These are phyloP conservation scores for Cicer cuneatum DNA, from an alignment of 306 rosid species.

Conservation along the genomic window DNA sequence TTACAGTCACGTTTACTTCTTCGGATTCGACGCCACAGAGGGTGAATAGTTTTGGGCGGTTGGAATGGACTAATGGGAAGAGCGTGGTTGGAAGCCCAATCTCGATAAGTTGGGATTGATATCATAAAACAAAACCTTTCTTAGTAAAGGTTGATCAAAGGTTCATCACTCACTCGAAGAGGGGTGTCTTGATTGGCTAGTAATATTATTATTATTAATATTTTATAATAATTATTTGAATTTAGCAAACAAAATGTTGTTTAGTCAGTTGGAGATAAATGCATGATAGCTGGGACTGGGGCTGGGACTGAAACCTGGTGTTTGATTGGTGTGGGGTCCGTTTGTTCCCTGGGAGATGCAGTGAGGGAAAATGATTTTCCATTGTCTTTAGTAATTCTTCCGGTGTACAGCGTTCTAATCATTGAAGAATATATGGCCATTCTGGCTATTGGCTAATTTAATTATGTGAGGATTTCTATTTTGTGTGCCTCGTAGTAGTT, in stretches of 20 bases:
- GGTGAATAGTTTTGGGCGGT: conserved; percentile 55
- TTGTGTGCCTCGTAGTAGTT: neutral
- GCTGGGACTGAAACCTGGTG: conserved; percentile 3
- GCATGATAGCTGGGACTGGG: conserved; percentile 39
- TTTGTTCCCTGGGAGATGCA: conserved; percentile 35
- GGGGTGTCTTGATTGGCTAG: conserved; percentile 51
- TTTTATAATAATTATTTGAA: conserved; percentile 15
- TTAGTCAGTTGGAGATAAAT: conserved; percentile 14
- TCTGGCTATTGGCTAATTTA: conserved; percentile 8
- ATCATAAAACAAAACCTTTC: neutral
- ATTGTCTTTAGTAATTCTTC: neutral
- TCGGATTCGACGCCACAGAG: conserved; percentile 42
- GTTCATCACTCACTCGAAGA: conserved; percentile 56
- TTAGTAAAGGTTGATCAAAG: conserved; percentile 9
- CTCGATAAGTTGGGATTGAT: conserved; percentile 50
- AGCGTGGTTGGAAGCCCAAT: conserved; percentile 75
- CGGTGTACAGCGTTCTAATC: conserved; percentile 34
- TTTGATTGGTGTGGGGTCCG: conserved; percentile 24
- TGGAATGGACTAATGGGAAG: conserved; percentile 88
- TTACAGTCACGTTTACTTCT: conserved; percentile 59
- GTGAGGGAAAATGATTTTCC: conserved; percentile 10
- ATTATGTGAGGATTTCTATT: neutral
- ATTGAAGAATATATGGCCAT: conserved; percentile 28
- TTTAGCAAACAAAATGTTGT: conserved; percentile 23
- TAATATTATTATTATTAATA: conserved; percentile 1